A percentile compares a stretch with the other conserved stretches of the same genome.
These are phyloP conservation scores for Lentinula detonsa DNA, from an alignment of 768 basidiomycete species.

Conservation along the genomic window DNA sequence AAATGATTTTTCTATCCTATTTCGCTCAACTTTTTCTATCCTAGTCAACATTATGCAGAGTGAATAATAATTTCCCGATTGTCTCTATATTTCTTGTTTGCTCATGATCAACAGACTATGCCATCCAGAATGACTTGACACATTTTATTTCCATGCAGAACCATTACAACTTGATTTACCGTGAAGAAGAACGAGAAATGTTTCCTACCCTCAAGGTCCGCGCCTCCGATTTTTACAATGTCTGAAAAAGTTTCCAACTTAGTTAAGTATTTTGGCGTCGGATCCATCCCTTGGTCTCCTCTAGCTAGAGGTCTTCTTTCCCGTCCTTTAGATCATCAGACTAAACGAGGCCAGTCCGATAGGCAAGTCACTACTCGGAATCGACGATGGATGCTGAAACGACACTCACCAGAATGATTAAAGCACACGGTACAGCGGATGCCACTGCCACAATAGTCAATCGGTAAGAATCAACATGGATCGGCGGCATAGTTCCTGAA, in stretches of 20 bases:
- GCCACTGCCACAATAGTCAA: slow-evolving; percentile 26
- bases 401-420: slow-evolving; percentile 10
- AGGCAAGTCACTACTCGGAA: slow-evolving; percentile 7
- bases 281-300: slow-evolving; percentile 55
- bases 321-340: slow-evolving; percentile 31
- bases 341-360: slow-evolving; percentile 33
- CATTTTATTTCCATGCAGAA: slow-evolving; percentile 72
- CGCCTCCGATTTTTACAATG: neutral
- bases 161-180: slow-evolving; percentile 53
- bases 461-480: slow-evolving; percentile 20
- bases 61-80: slow-evolving; percentile 16
- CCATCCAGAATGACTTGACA: slow-evolving; percentile 48
- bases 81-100: neutral
- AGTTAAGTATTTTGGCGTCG: slow-evolving; percentile 44
- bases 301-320: slow-evolving; percentile 47
- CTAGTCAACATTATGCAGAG: slow-evolving; percentile 54
- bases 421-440: slow-evolving; percentile 12
- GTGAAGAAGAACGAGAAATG: slow-evolving; percentile 64
- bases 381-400: neutral
- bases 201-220: slow-evolving; percentile 50
- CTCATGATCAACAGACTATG: slow-evolving; percentile 38
- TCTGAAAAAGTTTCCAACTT: neutral
- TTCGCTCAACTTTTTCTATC: neutral
- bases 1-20: neutral
- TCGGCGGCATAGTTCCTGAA: neutral